These are phyloP conservation scores for Chlorophyllum brunneum DNA, from an alignment of 768 basidiomycete genomes.

Conservation along the genomic window DNA sequence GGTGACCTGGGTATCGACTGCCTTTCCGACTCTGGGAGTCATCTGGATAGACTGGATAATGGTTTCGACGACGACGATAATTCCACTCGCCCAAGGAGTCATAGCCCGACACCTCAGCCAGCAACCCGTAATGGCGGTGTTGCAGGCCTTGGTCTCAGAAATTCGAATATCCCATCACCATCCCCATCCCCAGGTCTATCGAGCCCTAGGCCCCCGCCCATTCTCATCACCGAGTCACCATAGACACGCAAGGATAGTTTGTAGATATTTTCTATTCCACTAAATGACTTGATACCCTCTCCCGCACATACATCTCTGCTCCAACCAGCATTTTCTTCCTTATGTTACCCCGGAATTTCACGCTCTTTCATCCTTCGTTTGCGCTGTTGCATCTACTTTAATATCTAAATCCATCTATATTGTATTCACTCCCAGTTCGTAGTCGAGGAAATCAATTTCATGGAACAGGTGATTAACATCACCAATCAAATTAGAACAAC, in stretches of 20 bases:
- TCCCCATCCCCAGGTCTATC: slow-evolving; percentile 22
- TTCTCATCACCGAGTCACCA: slow-evolving; percentile 32
- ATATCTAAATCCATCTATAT: background rate
- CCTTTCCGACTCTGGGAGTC: slow-evolving; percentile 12
- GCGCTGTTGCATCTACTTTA: background rate
- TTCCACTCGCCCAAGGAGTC: background rate
- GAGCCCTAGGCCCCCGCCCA: slow-evolving; percentile 32
- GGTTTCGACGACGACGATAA: slow-evolving; percentile 24
- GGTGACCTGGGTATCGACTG: slow-evolving; percentile 15
- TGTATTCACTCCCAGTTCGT: background rate
- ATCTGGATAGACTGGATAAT: slow-evolving; percentile 19
- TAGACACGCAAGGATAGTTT: slow-evolving; percentile 11
- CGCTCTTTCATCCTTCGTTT: background rate
- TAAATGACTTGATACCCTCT: slow-evolving; percentile 1
- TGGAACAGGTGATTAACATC: background rate
- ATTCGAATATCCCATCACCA: slow-evolving; percentile 14
- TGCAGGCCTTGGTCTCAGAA: slow-evolving; percentile 5
- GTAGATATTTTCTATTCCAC: background rate
- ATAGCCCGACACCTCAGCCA: slow-evolving; percentile 8
- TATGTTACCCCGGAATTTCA: background rate
- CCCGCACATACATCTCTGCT: background rate
- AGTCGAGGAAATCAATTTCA: background rate
- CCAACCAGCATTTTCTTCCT: background rate
- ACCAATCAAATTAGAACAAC: background rate
- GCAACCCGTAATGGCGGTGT: background rate